Conservation (phyloP, 2,329 filamentous ascomycete species). For the Botrytis fragariae region DNA sequence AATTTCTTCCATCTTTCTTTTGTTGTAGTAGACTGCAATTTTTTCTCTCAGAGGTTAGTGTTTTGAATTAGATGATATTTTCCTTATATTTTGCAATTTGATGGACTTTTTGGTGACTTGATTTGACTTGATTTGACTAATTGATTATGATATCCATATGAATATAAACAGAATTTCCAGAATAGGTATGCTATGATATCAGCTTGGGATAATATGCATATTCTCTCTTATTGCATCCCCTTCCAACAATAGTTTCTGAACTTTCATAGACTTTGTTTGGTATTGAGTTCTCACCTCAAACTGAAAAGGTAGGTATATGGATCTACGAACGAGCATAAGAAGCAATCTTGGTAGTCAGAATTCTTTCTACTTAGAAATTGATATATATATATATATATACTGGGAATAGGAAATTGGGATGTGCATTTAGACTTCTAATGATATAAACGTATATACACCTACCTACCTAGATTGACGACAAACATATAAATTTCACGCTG, state of each 20-base stretch:
- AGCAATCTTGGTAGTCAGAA: background rate
- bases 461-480: background rate
- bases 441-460: background rate
- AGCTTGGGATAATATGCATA: background rate
- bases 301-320: background rate
- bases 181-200: background rate
- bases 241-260: background rate
- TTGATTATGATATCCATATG: background rate
- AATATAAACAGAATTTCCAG: background rate
- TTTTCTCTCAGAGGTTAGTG: background rate
- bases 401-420: background rate
- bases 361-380: background rate
- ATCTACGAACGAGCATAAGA: background rate
- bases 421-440: background rate
- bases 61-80: background rate
- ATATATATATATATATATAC: background rate
- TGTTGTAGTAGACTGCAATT: background rate
- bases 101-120: background rate
- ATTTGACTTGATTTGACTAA: background rate
- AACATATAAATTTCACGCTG: no score
- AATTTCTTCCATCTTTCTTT: background rate
- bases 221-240: background rate
- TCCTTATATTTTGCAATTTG: background rate
- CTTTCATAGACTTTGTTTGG: background rate
- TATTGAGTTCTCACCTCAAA: background rate